A percentile compares a stretch with the other conserved stretches of the same genome.
Conservation (phyloP, 1,284 basidiomycete species). For the Ustilago bromivora region DNA sequence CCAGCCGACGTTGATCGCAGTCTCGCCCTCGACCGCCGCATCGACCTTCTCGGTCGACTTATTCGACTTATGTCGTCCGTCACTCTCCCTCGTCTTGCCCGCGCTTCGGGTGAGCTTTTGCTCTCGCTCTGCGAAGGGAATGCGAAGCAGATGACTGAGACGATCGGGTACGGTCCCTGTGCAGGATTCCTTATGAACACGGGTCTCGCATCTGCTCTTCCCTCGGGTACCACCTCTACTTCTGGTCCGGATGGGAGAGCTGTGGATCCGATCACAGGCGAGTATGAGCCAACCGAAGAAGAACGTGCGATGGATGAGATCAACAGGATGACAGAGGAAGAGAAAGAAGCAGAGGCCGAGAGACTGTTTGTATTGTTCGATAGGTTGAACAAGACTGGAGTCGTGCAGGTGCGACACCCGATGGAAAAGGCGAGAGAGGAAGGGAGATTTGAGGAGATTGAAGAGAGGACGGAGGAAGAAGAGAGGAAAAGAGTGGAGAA, state of each 20-base stretch:
- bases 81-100: conserved; percentile 45
- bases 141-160: conserved; percentile 42
- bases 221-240: conserved; percentile 10
- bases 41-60: conserved; percentile 51
- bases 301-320: conserved; percentile 47
- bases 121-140: conserved; percentile 52
- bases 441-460: conserved; percentile 52
- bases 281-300: conserved; percentile 44
- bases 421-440: conserved; percentile 34
- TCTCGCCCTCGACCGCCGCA: conserved; percentile 44
- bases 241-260: conserved; percentile 22
- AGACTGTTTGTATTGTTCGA: conserved; percentile 62
- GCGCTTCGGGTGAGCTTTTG: conserved; percentile 56
- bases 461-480: conserved; percentile 20
- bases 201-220: conserved; percentile 45
- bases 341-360: conserved; percentile 63
- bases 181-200: conserved; percentile 59
- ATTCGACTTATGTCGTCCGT: conserved; percentile 57
- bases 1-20: conserved; percentile 53
- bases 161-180: conserved; percentile 63
- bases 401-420: conserved; percentile 56
- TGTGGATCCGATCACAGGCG: conserved; percentile 62
- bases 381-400: conserved; percentile 55
- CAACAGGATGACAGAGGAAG: conserved; percentile 52
- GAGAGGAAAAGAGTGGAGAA: conserved; percentile 24